Percentiles rank a stretch among this genome's conserved stretches.
phyloP scores from a whole-genome alignment of 257 asterid species.

The Gardenia jasminoides region DNA sequence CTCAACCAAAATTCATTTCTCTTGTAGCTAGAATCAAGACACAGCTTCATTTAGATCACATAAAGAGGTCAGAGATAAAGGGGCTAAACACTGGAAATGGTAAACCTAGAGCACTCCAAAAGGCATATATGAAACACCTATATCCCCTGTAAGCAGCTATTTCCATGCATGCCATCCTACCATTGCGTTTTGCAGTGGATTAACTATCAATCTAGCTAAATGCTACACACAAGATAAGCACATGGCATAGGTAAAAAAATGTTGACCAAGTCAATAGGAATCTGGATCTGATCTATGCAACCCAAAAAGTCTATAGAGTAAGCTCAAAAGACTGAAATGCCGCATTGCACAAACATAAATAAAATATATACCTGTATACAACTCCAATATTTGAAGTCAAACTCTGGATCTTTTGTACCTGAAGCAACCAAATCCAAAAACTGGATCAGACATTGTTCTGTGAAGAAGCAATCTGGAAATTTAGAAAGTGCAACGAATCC shows the following conservation, averaged over 20 bases:
- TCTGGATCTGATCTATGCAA: too few species aligned
- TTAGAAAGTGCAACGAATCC: neutral
- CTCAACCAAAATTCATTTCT: neutral
- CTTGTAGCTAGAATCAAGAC: neutral
- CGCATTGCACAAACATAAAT: neutral
- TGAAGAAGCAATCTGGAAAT: neutral
- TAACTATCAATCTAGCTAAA: neutral
- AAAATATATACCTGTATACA: constrained; percentile 72
- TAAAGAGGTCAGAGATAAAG: neutral
- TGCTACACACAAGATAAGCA: neutral
- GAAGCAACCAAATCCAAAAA: constrained; percentile 21
- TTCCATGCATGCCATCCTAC: neutral
- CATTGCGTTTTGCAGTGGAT: neutral
- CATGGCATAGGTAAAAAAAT: neutral
- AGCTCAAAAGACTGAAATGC: neutral
- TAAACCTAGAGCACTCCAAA: neutral
- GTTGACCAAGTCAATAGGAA: neutral
- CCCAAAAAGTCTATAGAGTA: neutral
- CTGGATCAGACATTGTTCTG: constrained; percentile 8
- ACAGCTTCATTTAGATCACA: neutral
- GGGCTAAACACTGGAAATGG: neutral
- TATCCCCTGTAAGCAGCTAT: neutral
- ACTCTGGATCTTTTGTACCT: constrained; percentile 96
- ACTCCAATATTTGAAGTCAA: constrained; percentile 97
- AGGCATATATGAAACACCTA: neutral